phyloP scores from a whole-genome alignment of 75 land plant genomes.

The Pinus tabuliformis region DNA sequence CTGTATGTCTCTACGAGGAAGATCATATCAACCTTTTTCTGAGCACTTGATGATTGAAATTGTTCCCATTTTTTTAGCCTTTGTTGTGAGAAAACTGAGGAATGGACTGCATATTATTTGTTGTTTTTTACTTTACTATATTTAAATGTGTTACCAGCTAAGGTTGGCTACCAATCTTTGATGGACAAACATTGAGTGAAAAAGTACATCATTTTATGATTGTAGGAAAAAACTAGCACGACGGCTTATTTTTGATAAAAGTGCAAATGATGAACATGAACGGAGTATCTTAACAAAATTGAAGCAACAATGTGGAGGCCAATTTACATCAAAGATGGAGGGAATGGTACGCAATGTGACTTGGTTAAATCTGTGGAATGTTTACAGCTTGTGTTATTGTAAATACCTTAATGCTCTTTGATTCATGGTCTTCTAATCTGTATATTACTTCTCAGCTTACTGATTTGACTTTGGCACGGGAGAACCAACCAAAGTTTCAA shows the following conservation, averaged over 20 bases:
- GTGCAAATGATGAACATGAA: constrained; percentile 99
- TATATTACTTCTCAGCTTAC: constrained; percentile 58
- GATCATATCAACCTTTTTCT: neutral
- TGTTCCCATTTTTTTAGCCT: neutral
- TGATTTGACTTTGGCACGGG: constrained; percentile 92
- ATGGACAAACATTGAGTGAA: neutral
- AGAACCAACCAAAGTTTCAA: constrained; percentile 83
- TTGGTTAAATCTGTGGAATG: too few species aligned
- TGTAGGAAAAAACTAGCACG: constrained; percentile 95
- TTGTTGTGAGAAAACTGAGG: neutral
- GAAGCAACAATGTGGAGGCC: constrained; percentile 99
- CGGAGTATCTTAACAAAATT: constrained; percentile 92
- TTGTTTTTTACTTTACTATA: neutral
- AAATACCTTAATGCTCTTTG: neutral
- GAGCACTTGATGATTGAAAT: neutral
- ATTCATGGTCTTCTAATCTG: neutral
- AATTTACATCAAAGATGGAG: constrained; percentile 99
- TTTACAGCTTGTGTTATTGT: neutral
- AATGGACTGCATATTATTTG: neutral
- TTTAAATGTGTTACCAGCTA: neutral
- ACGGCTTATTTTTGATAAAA: constrained; percentile 89
- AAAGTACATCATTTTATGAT: neutral
- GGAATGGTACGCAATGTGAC: constrained; percentile 70
- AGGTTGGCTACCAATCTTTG: too few species aligned
- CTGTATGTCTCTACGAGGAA: too few species aligned